Evolutionary conservation across 768 basidiomycete genomes (phyloP).

Genomic region (Lentinula sp.): DNA sequence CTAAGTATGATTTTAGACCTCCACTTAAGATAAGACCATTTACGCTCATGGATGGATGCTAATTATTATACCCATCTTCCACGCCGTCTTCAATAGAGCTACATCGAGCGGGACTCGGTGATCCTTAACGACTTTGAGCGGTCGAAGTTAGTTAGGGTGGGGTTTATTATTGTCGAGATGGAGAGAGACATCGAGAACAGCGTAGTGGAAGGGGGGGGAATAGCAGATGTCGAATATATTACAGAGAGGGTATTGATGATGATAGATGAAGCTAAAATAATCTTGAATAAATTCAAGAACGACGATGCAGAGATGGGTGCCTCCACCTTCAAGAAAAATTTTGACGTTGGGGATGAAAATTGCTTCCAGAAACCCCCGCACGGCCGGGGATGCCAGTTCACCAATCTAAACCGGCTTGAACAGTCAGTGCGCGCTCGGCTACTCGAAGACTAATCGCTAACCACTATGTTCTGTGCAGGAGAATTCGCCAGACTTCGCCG

Average conservation of each 20-base stretch:
- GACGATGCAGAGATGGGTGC: background rate
- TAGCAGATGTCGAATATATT: background rate
- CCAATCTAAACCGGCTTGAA: slow-evolving; percentile 54
- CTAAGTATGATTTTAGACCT: no score
- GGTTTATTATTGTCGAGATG: background rate
- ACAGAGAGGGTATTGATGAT: background rate
- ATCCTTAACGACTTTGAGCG: background rate
- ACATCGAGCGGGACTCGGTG: background rate
- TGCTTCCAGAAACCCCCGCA: no score
- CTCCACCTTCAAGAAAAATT: background rate
- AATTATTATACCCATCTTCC: no score
- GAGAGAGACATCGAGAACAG: background rate
- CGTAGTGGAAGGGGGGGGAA: background rate
- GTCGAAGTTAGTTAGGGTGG: background rate
- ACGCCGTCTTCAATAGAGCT: background rate
- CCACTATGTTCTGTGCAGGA: slow-evolving; percentile 25
- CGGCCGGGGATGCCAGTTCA: slow-evolving; percentile 34
- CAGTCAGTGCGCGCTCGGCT: slow-evolving; percentile 36
- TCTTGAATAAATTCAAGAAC: background rate
- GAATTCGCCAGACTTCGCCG: slow-evolving; percentile 70
- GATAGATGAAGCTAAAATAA: background rate
- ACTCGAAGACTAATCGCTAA: background rate
- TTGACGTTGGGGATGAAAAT: no score
- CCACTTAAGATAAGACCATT: no score
- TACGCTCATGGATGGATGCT: no score